A percentile compares a stretch with the other conserved stretches of the same genome.
These are phyloP conservation scores for Arthroderma sp. DNA, from an alignment of 2,329 filamentous ascomycete species.

Conservation along the genomic window DNA sequence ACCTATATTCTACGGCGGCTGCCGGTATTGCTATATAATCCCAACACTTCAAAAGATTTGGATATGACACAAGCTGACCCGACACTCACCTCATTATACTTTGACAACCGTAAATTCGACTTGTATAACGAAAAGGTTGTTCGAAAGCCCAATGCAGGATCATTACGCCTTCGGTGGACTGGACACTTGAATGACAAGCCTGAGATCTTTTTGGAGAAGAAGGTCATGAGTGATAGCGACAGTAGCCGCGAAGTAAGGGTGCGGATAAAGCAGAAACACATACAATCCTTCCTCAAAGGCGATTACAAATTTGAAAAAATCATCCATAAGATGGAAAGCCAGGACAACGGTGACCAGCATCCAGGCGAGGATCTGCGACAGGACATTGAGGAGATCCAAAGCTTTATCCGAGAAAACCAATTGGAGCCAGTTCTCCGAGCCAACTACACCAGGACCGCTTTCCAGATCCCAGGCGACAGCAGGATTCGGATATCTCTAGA, in stretches of 20 bases:
- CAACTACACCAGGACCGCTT: conserved; percentile 87
- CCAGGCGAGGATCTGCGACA: conserved; percentile 57
- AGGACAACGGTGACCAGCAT: conserved; percentile 52
- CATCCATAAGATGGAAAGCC: conserved; percentile 65
- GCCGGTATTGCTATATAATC: conserved; percentile 85
- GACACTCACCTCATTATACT: conserved; percentile 88
- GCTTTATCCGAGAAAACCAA: conserved; percentile 62
- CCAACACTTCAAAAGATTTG: conserved; percentile 65
- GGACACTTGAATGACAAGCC: conserved; percentile 67
- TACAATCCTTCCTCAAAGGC: conserved; percentile 72
- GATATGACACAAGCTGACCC: conserved; percentile 69
- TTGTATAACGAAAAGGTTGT: conserved; percentile 79
- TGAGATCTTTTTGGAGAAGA: conserved; percentile 79
- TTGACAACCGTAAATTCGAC: conserved; percentile 75
- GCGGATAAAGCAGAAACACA: conserved; percentile 84
- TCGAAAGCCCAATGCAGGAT: conserved; percentile 60
- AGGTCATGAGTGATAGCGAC: conserved; percentile 64
- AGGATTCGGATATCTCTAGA: conserved; percentile 86
- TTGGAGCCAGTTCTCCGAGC: conserved; percentile 77
- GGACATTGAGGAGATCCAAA: conserved; percentile 64
- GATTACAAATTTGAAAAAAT: conserved; percentile 89
- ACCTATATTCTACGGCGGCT: conserved; percentile 84
- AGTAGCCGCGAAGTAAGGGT: conserved; percentile 68
- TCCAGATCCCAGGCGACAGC: conserved; percentile 88
- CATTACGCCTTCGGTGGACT: conserved; percentile 81